Percentiles rank a stretch among this genome's conserved stretches.
Evolutionary conservation across 345 rosid genomes (phyloP).

Genomic region (Acer campestre): DNA sequence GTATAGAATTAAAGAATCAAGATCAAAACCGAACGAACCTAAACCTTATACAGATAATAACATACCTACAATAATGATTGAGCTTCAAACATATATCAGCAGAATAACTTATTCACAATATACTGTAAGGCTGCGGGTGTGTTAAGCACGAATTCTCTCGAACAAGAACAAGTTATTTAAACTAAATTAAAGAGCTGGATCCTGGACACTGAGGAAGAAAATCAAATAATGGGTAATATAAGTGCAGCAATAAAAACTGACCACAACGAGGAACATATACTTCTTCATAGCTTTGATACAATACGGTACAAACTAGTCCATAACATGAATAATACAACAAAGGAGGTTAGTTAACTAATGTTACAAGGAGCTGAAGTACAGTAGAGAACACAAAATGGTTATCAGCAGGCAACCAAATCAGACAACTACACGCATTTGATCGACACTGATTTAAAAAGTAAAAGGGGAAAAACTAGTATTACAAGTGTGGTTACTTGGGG

Average conservation of each 20-base stretch:
- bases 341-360: constrained; percentile 27
- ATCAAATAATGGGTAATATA: too few species aligned
- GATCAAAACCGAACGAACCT: background rate
- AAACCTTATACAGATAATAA: too few species aligned
- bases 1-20: background rate
- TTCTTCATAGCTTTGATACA: background rate
- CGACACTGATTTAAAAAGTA: background rate
- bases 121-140: too few species aligned
- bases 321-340: constrained; percentile 22
- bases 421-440: constrained; percentile 18
- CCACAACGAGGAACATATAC: background rate
- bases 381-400: constrained; percentile 12
- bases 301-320: constrained; percentile 1
- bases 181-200: background rate
- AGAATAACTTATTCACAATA: too few species aligned
- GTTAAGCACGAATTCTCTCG: background rate
- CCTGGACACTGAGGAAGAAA: too few species aligned
- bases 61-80: background rate
- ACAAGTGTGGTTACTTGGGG: background rate
- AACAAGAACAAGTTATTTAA: background rate
- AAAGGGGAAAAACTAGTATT: background rate
- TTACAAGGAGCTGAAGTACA: constrained; percentile 14
- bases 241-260: background rate
- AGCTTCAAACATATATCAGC: too few species aligned
- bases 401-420: constrained; percentile 6